phyloP scores from a whole-genome alignment of 768 basidiomycete genomes.

The Auriculariales sp. region DNA sequence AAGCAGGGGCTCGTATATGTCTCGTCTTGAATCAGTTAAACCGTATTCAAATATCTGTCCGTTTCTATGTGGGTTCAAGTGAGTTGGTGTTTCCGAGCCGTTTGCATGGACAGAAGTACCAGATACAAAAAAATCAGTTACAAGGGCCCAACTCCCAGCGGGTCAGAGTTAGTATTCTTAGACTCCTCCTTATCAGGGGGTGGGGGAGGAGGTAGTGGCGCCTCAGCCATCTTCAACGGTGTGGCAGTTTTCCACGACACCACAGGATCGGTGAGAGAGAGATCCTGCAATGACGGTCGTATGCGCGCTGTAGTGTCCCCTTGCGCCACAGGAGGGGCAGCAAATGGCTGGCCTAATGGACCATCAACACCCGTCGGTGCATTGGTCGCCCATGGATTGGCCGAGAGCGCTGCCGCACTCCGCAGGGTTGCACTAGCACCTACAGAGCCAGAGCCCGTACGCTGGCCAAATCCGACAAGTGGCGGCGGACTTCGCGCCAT shows the following conservation, averaged over 20 bases:
- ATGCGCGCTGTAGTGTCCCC: neutral
- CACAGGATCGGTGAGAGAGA: conserved; percentile 7
- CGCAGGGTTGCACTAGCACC: neutral
- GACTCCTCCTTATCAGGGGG: conserved; percentile 10
- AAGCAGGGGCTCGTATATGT: too few species aligned
- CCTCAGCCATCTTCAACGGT: conserved; percentile 48
- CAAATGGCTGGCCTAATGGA: neutral
- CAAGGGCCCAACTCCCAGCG: conserved; percentile 51
- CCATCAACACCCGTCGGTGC: neutral
- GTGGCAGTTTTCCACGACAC: conserved; percentile 13
- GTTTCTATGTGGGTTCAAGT: neutral
- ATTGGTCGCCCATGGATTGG: neutral
- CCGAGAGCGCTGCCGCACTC: neutral
- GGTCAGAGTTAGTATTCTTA: conserved; percentile 34
- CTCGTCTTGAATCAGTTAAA: too few species aligned
- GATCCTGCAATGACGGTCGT: neutral
- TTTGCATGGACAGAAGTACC: conserved; percentile 1
- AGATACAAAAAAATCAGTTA: conserved; percentile 19
- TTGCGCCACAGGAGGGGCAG: too few species aligned
- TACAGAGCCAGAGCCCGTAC: too few species aligned
- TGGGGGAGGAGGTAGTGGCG: conserved; percentile 10
- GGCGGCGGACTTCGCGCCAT: too few species aligned
- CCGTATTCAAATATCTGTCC: neutral
- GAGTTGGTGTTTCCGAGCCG: neutral
- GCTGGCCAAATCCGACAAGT: too few species aligned